phyloP scores from a whole-genome alignment of 2,329 filamentous ascomycete species.

The Aspergillus terreus region DNA sequence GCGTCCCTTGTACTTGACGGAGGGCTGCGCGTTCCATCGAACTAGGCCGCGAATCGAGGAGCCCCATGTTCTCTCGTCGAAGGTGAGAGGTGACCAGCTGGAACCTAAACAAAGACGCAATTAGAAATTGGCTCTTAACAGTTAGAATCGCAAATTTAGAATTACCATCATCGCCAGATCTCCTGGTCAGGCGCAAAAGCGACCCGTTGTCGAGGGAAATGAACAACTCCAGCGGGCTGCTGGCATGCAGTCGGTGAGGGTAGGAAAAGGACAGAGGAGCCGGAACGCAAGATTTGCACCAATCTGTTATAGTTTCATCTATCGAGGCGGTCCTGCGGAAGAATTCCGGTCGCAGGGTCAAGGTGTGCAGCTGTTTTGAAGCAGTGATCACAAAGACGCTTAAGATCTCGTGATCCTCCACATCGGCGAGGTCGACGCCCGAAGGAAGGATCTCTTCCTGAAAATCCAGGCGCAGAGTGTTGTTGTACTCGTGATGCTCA shows the following conservation, averaged over 20 bases:
- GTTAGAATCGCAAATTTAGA: constrained; percentile 6
- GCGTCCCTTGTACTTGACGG: constrained; percentile 40
- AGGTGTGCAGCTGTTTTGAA: constrained; percentile 74
- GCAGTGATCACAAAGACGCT: constrained; percentile 76
- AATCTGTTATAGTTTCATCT: constrained; percentile 70
- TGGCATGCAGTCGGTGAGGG: constrained; percentile 75
- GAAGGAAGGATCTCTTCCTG: constrained; percentile 67
- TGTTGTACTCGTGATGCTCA: constrained; percentile 62
- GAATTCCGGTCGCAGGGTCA: constrained; percentile 77
- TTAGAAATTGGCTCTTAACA: constrained; percentile 9
- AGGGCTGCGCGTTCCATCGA: constrained; percentile 41
- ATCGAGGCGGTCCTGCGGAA: constrained; percentile 68
- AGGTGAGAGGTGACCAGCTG: constrained; percentile 44
- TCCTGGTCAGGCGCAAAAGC: constrained; percentile 65
- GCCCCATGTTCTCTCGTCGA: constrained; percentile 48
- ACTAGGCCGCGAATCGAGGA: constrained; percentile 47
- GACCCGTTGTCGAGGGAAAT: constrained; percentile 57
- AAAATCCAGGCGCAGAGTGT: constrained; percentile 77
- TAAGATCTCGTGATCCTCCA: constrained; percentile 71
- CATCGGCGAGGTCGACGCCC: constrained; percentile 80
- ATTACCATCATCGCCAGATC: constrained; percentile 49
- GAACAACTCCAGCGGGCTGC: constrained; percentile 69
- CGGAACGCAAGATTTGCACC: constrained; percentile 70
- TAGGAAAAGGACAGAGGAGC: constrained; percentile 72
- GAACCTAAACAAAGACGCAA: constrained; percentile 26